Evolutionary conservation across 2,329 filamentous ascomycete genomes (phyloP).

Genomic region (Thielaviopsis ethacetica): DNA sequence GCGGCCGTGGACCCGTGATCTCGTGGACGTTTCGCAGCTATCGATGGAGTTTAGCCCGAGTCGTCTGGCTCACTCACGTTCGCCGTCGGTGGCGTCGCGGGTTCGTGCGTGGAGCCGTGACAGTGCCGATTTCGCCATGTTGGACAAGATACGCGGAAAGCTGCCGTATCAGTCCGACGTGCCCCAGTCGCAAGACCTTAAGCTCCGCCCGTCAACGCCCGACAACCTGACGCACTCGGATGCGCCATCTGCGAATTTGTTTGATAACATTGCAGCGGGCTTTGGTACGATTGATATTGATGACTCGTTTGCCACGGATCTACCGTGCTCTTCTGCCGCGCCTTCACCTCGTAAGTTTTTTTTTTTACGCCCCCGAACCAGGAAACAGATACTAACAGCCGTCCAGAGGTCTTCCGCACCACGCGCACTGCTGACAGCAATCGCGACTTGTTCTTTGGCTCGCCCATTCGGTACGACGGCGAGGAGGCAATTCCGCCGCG

Average conservation of each 20-base stretch:
- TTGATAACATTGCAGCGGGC: slow-evolving; percentile 8
- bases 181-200: background rate
- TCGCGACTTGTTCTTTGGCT: slow-evolving; percentile 12
- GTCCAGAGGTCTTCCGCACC: slow-evolving; percentile 4
- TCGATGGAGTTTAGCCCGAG: background rate
- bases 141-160: slow-evolving; percentile 6
- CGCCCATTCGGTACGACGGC: slow-evolving; percentile 17
- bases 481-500: slow-evolving; percentile 19
- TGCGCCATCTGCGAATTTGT: background rate
- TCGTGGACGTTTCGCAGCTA: slow-evolving; percentile 5
- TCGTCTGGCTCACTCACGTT: background rate
- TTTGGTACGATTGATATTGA: slow-evolving; percentile 4
- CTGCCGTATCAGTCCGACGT: background rate
- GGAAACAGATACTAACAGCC: background rate
- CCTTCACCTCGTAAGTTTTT: slow-evolving; percentile 11
- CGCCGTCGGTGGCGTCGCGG: background rate
- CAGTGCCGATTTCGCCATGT: background rate
- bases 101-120: slow-evolving; percentile 8
- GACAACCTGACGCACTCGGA: background rate
- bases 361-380: background rate
- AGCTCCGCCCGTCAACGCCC: slow-evolving; percentile 3
- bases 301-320: background rate
- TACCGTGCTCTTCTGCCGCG: slow-evolving; percentile 8
- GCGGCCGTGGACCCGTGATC: slow-evolving; percentile 7
- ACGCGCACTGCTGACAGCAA: slow-evolving; percentile 10